Conservation (phyloP, 2,329 filamentous ascomycete genomes). For the Curvularia sp. region DNA sequence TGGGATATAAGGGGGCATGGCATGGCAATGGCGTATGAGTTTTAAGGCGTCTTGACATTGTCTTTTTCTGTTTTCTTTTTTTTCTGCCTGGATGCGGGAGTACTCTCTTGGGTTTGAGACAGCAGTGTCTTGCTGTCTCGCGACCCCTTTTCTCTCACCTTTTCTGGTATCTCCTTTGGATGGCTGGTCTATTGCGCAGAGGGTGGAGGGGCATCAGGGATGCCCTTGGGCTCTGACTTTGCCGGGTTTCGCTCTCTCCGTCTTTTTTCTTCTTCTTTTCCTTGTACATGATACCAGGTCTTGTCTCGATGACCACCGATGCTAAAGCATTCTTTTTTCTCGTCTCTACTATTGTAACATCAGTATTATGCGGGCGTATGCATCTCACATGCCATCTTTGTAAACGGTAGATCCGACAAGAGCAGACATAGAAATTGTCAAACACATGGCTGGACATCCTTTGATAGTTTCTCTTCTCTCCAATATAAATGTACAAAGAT, state of each 20-base stretch:
- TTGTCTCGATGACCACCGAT: conserved; percentile 8
- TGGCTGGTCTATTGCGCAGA: not conserved
- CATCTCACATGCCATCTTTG: not conserved
- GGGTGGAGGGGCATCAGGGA: not conserved
- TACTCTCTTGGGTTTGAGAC: no score
- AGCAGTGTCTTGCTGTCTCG: no score
- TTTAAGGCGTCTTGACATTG: no score
- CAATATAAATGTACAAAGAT: not conserved
- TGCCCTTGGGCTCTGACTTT: not conserved
- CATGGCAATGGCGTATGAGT: no score
- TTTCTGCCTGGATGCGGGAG: no score
- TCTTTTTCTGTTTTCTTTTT: no score
- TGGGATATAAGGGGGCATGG: no score
- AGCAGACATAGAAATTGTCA: not conserved
- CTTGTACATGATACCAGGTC: conserved; percentile 17
- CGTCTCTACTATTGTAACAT: not conserved
- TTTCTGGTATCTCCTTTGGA: not conserved
- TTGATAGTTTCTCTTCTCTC: not conserved
- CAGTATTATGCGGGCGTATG: not conserved
- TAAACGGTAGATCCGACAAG: not conserved
- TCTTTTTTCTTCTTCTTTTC: not conserved
- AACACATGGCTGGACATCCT: not conserved
- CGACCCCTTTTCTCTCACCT: not conserved
- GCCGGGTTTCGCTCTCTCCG: not conserved
- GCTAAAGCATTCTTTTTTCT: not conserved